phyloP scores from a whole-genome alignment of 352 stramenopile genomes.

The Plasmopara muralis region DNA sequence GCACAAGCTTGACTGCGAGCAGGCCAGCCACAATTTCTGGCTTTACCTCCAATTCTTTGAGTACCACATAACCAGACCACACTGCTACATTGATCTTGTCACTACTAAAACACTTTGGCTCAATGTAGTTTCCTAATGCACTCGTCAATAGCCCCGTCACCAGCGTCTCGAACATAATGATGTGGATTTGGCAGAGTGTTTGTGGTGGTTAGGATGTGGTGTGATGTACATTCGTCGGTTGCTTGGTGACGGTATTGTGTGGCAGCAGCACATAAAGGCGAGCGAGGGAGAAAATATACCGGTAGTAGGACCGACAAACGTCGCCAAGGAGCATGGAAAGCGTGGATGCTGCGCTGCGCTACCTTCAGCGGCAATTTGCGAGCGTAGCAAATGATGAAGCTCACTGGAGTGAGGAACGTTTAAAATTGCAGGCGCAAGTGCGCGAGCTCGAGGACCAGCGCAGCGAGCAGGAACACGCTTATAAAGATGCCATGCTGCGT shows the following conservation, averaged over 20 bases:
- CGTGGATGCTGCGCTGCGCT: conserved; percentile 80
- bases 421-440: conserved; percentile 66
- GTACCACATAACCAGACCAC: conserved; percentile 82
- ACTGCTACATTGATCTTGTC: conserved; percentile 87
- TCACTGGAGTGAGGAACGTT: conserved; percentile 70
- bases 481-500: conserved; percentile 79
- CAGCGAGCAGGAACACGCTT: conserved; percentile 69
- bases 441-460: conserved; percentile 73
- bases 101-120: conserved; percentile 80
- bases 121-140: conserved; percentile 82
- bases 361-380: conserved; percentile 78
- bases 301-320: conserved; percentile 7
- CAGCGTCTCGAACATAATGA: conserved; percentile 81
- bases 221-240: neutral
- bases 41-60: conserved; percentile 76
- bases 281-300: conserved; percentile 12
- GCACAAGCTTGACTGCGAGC: conserved; percentile 61
- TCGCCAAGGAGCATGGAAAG: conserved; percentile 57
- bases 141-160: conserved; percentile 81
- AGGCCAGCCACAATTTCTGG: conserved; percentile 58
- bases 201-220: conserved; percentile 6
- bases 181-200: conserved; percentile 6
- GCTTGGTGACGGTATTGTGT: neutral
- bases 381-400: conserved; percentile 71
- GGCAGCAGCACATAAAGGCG: conserved; percentile 18